Base-by-base conservation (phyloP, 2,329 filamentous ascomycete genomes). In the Cytospora schulzeri region DNA sequence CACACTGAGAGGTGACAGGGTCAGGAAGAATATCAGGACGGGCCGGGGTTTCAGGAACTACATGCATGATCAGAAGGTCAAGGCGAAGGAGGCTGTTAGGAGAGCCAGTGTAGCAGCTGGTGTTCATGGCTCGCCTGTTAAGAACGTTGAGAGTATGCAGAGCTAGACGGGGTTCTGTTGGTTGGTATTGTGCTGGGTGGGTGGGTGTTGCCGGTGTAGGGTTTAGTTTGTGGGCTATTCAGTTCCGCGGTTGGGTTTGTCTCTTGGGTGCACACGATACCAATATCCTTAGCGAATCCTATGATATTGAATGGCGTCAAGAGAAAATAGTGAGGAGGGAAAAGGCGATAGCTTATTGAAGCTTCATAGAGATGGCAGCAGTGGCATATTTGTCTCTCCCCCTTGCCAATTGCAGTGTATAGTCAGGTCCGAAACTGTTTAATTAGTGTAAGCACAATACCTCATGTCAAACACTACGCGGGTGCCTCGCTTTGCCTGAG, bases 21-120 rank as follows among this genome's bases (percentile, higher is more conserved):
- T 69, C 1, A 58, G 66, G n/a, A 67, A 56, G 51, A 67, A 73
- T 33, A 69, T 71, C n/a, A 66, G 68, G 2, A 64, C 70, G 2
- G 66, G 69, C 1, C 45, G 38, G 17, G 60, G 60, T 3, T 68
- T 73, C 51, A 66, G 68, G 53, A 65, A 70, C 65, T 72, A 72
- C 38, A 68, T 73, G 68, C 68, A 69, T 26, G 70, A 74, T 45
- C 65, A 71, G 63, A 73, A 73, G 66, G 60, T 45, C 19, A 69
- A 70, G 62, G 69, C 67, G 19, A 71, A 69, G 63, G 65, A 51
- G 1, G 60, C 22, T 1, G 55, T 62, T 3, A 62, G 50, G 41
- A 62, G 41, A 51, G 48, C 59, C 8, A 31, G 38, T 12, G 59
- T 35, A 22, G 33, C 59, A 9, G 51, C 33, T 35, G 33, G 33